Conservation (phyloP, 176 grass and related monocot species). For the Juncus effusus region DNA sequence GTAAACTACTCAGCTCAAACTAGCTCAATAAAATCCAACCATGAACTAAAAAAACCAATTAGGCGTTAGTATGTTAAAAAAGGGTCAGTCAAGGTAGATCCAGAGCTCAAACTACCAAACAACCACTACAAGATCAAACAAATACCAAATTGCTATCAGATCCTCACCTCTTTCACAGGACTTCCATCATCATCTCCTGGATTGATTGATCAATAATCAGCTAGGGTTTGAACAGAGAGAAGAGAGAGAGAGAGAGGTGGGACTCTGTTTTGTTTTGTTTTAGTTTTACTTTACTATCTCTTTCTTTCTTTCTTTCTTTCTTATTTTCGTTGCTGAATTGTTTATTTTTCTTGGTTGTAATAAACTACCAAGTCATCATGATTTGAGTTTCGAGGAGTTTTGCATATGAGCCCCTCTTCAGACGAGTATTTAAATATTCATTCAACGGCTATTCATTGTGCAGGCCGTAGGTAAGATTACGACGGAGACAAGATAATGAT, state of each 20-base stretch:
- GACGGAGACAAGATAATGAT: too few relatives aligned
- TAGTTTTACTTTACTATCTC: neutral
- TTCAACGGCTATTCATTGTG: too few relatives aligned
- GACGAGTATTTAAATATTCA: too few relatives aligned
- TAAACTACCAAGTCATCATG: conserved; percentile 9
- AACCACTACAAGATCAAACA: conserved; percentile 4
- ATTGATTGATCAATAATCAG: conserved; percentile 27
- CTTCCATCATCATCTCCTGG: neutral
- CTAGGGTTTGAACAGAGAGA: conserved; percentile 20
- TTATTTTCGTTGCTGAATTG: neutral
- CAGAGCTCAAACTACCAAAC: conserved; percentile 21
- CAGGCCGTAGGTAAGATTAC: too few relatives aligned
- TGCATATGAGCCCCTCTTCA: neutral
- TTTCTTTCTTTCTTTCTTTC: neutral
- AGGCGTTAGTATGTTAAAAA: neutral
- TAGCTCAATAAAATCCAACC: too few relatives aligned
- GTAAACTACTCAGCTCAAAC: too few relatives aligned
- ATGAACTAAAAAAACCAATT: too few relatives aligned
- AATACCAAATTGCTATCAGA: conserved; percentile 9
- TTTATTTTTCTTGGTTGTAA: conserved; percentile 11
- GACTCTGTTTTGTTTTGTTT: conserved; percentile 25
- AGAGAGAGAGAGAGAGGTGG: neutral
- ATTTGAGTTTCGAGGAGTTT: conserved; percentile 9
- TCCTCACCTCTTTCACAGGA: conserved; percentile 25
- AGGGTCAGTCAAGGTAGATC: conserved; percentile 15